A percentile compares a stretch with the other conserved stretches of the same genome.
These are phyloP conservation scores for Hemileccinum rubropunctum DNA, from an alignment of 768 basidiomycete genomes.

Conservation along the genomic window DNA sequence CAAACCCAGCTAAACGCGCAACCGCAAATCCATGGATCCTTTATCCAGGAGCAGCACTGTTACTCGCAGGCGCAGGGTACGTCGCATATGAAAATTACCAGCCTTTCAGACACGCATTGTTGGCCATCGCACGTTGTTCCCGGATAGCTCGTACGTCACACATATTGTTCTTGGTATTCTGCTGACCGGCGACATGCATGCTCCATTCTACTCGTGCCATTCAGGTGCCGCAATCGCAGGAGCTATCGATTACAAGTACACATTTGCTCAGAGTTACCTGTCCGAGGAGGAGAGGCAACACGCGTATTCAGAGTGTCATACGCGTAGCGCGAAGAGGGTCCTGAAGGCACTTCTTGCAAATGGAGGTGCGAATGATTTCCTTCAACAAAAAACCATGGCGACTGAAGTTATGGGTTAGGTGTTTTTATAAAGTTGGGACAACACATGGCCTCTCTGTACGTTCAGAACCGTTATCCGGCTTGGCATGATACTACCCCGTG, in stretches of 20 bases:
- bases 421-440: conserved; percentile 92
- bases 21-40: conserved; percentile 22
- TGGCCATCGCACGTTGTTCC: conserved; percentile 78
- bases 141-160: conserved; percentile 62
- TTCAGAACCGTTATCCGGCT: conserved; percentile 19
- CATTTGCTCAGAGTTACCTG: conserved; percentile 51
- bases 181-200: conserved; percentile 22
- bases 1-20: conserved; percentile 3
- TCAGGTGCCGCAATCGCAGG: conserved; percentile 60
- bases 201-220: conserved; percentile 6
- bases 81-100: conserved; percentile 65
- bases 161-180: conserved; percentile 21
- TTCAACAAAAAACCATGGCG: background rate
- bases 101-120: conserved; percentile 69
- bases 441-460: conserved; percentile 70
- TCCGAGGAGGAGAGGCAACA: conserved; percentile 48
- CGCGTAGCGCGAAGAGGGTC: conserved; percentile 74
- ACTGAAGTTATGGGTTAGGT: conserved; percentile 37
- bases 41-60: conserved; percentile 22
- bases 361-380: conserved; percentile 55
- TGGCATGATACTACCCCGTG: conserved; percentile 7
- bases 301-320: conserved; percentile 78
- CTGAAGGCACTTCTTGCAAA: conserved; percentile 84
- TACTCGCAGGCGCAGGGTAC: conserved; percentile 32
- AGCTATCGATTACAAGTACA: conserved; percentile 71